Evolutionary conservation across 2,329 filamentous ascomycete species (phyloP).

Genomic region (Phaeosphaeriaceae sp.): DNA sequence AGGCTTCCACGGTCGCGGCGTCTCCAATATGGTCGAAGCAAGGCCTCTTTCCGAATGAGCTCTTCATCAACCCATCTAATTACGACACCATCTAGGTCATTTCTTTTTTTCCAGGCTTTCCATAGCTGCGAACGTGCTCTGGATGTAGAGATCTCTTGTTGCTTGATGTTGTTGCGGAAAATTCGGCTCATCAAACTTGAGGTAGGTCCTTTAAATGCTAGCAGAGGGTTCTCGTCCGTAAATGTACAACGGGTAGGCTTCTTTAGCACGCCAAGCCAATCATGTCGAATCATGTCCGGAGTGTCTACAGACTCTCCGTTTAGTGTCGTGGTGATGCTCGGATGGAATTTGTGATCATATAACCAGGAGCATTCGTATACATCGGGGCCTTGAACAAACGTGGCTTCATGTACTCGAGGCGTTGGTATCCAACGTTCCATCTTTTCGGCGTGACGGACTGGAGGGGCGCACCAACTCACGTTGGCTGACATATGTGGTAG

Average conservation of each 20-base stretch:
- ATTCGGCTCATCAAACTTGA: slow-evolving; percentile 42
- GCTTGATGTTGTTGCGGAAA: slow-evolving; percentile 49
- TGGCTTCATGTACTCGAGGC: slow-evolving; percentile 61
- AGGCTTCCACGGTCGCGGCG: slow-evolving; percentile 47
- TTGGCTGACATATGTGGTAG: slow-evolving; percentile 61
- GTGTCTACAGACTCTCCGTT: slow-evolving; percentile 60
- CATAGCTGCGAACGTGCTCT: slow-evolving; percentile 48
- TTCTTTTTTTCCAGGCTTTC: slow-evolving; percentile 50
- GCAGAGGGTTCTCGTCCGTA: slow-evolving; percentile 59
- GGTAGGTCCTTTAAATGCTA: slow-evolving; percentile 52
- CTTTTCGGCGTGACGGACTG: slow-evolving; percentile 57
- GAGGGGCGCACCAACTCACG: slow-evolving; percentile 62
- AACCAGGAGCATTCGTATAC: slow-evolving; percentile 58
- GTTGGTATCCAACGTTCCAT: slow-evolving; percentile 63
- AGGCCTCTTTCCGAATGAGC: slow-evolving; percentile 42
- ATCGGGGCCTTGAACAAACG: slow-evolving; percentile 60
- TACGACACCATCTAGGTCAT: slow-evolving; percentile 47
- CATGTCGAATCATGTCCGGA: slow-evolving; percentile 61
- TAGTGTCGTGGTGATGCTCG: slow-evolving; percentile 49
- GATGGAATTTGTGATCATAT: slow-evolving; percentile 51
- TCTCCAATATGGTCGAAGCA: slow-evolving; percentile 48
- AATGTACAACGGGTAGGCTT: slow-evolving; percentile 49
- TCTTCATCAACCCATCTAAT: slow-evolving; percentile 51
- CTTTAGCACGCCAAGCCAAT: slow-evolving; percentile 50
- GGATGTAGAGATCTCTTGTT: slow-evolving; percentile 48